Conservation (phyloP, 2,329 filamentous ascomycete species). For the Colletotrichum camelliae region DNA sequence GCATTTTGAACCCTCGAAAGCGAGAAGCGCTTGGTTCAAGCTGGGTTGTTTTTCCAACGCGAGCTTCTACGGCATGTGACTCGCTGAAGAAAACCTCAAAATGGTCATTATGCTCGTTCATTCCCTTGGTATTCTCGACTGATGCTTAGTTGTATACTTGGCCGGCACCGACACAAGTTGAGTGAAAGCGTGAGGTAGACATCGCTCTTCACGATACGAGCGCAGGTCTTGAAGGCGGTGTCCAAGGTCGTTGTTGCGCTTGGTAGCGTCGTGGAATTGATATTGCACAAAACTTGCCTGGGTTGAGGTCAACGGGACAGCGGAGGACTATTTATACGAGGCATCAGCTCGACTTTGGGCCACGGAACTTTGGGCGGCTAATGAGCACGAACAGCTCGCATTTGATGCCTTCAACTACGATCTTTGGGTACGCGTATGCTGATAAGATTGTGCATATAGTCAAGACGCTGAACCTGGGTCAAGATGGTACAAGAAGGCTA, state of each 20-base stretch:
- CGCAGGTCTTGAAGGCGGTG: neutral
- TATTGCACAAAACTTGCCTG: no score
- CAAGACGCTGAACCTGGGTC: neutral
- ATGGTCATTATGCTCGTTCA: neutral
- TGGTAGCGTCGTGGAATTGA: no score
- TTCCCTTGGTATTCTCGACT: neutral
- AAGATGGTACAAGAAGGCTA: neutral
- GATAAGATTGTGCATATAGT: neutral
- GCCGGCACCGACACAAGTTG: neutral
- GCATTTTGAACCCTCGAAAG: neutral
- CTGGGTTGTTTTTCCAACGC: accelerated
- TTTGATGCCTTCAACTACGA: neutral
- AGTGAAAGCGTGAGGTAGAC: neutral
- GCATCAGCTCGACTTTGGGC: neutral
- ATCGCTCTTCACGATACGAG: neutral
- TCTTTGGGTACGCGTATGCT: no score
- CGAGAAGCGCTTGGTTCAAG: neutral
- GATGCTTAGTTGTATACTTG: neutral
- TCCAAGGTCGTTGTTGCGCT: neutral
- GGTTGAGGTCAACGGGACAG: neutral
- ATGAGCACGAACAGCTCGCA: neutral
- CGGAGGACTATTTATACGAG: neutral
- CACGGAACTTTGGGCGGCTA: neutral
- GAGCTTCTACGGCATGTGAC: accelerated
- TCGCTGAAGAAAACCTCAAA: neutral